phyloP scores from a whole-genome alignment of 176 grass and related monocot species.

The Ensete glaucum region DNA sequence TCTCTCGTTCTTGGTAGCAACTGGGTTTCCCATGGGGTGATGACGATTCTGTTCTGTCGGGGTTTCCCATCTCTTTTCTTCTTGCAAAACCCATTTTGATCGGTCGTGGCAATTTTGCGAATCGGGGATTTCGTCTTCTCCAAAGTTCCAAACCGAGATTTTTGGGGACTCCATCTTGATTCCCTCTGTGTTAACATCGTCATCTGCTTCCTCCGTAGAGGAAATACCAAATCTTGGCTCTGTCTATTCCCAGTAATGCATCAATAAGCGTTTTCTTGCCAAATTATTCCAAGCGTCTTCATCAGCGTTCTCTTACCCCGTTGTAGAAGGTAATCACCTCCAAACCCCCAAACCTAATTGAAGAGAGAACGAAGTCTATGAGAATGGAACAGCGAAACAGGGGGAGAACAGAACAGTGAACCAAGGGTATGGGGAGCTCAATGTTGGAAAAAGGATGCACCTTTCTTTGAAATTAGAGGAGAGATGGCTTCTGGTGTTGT shows the following conservation, averaged over 20 bases:
- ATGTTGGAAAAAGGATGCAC: neutral
- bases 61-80: neutral
- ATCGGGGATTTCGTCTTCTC: neutral
- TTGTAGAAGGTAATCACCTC: too few species aligned
- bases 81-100: neutral
- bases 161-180: neutral
- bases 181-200: neutral
- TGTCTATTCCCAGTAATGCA: neutral
- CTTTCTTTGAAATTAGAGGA: neutral
- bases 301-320: too few species aligned
- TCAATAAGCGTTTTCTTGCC: neutral
- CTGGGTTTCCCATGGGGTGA: neutral
- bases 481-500: neutral
- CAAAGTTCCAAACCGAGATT: neutral
- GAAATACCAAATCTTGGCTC: neutral
- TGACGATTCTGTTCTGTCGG: neutral
- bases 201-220: too few species aligned
- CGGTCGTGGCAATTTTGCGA: neutral
- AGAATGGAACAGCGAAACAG: too few species aligned
- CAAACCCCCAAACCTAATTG: too few species aligned
- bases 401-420: too few species aligned
- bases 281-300: neutral
- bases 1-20: neutral
- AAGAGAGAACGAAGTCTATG: too few species aligned
- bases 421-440: too few species aligned